Evolutionary conservation across 352 stramenopile species (phyloP).

Genomic region (Phytophthora colocasiae): DNA sequence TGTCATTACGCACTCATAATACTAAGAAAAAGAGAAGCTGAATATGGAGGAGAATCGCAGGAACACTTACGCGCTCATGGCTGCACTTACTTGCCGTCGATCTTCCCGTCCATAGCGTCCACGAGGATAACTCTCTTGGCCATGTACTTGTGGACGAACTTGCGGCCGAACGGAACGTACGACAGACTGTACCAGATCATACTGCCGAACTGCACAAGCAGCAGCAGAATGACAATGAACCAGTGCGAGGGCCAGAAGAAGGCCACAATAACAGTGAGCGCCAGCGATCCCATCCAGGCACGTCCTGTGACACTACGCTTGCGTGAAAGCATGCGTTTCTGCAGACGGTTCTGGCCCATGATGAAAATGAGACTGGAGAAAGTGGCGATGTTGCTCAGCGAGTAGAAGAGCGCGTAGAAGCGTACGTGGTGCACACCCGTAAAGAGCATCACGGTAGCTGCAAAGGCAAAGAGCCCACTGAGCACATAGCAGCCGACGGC

Average conservation of each 20-base stretch:
- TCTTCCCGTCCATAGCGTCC: slow-evolving; percentile 46
- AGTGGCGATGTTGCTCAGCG: slow-evolving; percentile 50
- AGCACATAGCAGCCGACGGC: slow-evolving; percentile 49
- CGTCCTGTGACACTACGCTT: slow-evolving; percentile 40
- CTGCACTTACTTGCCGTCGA: slow-evolving; percentile 42
- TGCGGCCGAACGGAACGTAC: slow-evolving; percentile 59
- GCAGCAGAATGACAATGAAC: slow-evolving; percentile 58
- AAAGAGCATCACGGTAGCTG: slow-evolving; percentile 44
- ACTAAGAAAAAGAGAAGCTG: slow-evolving; percentile 30
- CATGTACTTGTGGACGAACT: slow-evolving; percentile 54
- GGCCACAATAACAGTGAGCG: slow-evolving; percentile 50
- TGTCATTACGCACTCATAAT: slow-evolving; percentile 28
- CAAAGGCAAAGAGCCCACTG: slow-evolving; percentile 42
- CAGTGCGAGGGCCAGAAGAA: slow-evolving; percentile 52
- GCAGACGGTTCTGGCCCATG: slow-evolving; percentile 45
- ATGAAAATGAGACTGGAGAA: slow-evolving; percentile 57
- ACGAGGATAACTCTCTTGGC: slow-evolving; percentile 42
- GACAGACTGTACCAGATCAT: slow-evolving; percentile 71
- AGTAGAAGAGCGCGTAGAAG: slow-evolving; percentile 54
- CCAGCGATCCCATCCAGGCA: slow-evolving; percentile 54
- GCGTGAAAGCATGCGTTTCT: slow-evolving; percentile 51
- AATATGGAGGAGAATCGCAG: slow-evolving; percentile 20
- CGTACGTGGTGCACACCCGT: slow-evolving; percentile 50
- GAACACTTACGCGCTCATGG: slow-evolving; percentile 3
- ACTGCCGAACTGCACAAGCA: slow-evolving; percentile 56